phyloP scores from a whole-genome alignment of 441 rosid genomes.

The Adansonia rubrostipa region DNA sequence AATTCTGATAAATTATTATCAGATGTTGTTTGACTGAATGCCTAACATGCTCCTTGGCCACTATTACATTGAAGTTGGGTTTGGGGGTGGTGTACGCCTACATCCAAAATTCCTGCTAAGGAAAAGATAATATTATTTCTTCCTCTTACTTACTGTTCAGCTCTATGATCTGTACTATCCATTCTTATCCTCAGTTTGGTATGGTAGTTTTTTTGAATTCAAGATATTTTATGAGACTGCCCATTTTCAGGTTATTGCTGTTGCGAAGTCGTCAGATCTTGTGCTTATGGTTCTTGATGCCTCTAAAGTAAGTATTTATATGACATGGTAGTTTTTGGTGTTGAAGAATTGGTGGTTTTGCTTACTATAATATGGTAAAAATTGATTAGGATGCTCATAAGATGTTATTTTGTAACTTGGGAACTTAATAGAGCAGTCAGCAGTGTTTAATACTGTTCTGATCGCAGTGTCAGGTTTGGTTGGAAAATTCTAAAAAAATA shows the following conservation, averaged over 20 bases:
- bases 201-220: constrained; percentile 21
- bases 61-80: background rate
- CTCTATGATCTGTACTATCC: background rate
- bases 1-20: background rate
- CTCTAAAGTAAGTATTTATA: constrained; percentile 73
- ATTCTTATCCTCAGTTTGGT: constrained; percentile 20
- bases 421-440: background rate
- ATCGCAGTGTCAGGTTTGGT: background rate
- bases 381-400: background rate
- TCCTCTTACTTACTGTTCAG: background rate
- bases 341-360: constrained; percentile 1
- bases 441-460: background rate
- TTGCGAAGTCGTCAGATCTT: constrained; percentile 93
- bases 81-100: too few species aligned
- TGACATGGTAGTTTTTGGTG: background rate
- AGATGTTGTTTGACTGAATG: constrained; percentile 5
- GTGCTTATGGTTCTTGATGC: constrained; percentile 99
- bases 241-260: constrained; percentile 90
- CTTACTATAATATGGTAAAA: background rate
- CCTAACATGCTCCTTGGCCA: background rate
- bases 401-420: background rate
- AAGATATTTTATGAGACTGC: constrained; percentile 28
- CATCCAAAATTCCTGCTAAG: background rate
- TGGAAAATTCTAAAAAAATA: background rate
- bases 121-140: background rate